Evolutionary conservation across 176 grass and related monocot genomes (phyloP), one percentile per base, ranked within the genome.

Genomic region (Hordeum marinum): DNA sequence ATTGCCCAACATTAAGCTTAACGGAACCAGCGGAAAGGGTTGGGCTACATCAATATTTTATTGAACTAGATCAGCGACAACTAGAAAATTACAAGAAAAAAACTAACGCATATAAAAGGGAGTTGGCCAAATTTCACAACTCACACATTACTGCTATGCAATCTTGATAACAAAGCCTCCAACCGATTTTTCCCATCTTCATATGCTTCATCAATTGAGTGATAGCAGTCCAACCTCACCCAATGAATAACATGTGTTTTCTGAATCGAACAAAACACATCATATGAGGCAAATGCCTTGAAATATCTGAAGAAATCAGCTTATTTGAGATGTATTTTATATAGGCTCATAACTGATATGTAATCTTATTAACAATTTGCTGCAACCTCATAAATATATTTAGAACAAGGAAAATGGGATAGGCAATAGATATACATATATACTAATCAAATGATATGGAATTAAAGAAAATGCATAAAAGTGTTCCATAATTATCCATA

Each of bases 161-260:
- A 87, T 90, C 85, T 98, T n/a, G 93, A 92, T 67, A 95, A 77
- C 68, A 98, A 80, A 87, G 58, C 15, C 40, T 84, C 86, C 45
- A 98, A 80, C 2, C 64, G 70, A 57, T 57, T 66, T 42, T 70
- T 94, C 55, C 91, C 96, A 46, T 98, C 93, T 90, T 92, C 76
- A 77, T 98, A 98, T 1, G 93, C 96, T 88, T 95, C 54, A 68
- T 98, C 88, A 83, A 87, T 17, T 31, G 91, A 95, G 31, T 85
- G 18, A 7, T 94, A 83, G 17, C 62, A 90, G 9, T 98, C 93
- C 7, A 94, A 7, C 65, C 85, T 87, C 61, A 95, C 93, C 96
- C 96, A 95, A 76, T 95, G 96, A 79, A 98, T 90, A 75, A 91
- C 87, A 92, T 92, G 88, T 81, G 89, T 87, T 94, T 95, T 98